Evolutionary conservation across 164 flowering plant genomes (phyloP).

Genomic region (Cinnamomum chago): DNA sequence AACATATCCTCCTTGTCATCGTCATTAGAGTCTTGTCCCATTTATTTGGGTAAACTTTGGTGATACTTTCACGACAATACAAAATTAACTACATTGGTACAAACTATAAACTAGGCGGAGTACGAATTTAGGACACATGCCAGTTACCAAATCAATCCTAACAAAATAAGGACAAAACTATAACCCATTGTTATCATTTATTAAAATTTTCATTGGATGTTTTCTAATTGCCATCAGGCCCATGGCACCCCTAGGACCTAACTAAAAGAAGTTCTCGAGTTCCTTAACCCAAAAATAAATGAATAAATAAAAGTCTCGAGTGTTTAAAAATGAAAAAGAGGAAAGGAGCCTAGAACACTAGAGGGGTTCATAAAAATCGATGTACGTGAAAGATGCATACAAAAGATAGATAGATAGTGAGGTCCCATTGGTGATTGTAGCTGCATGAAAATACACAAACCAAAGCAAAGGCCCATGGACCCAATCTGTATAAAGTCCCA

Average conservation of each 20-base stretch:
- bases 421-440: slow-evolving; percentile 3
- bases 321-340: background rate
- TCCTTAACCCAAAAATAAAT: no score
- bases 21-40: no score
- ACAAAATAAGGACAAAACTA: background rate
- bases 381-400: slow-evolving; percentile 1
- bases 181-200: background rate
- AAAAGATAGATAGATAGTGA: background rate
- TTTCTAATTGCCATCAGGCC: background rate
- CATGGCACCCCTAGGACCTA: background rate
- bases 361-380: background rate
- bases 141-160: no score
- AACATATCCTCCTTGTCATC: background rate
- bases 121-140: no score
- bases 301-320: background rate
- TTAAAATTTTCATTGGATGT: background rate
- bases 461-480: slow-evolving; percentile 12
- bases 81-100: no score
- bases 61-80: no score
- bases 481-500: slow-evolving; percentile 33
- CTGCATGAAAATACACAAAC: slow-evolving; percentile 22
- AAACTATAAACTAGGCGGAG: no score
- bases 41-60: no score
- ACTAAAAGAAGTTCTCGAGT: background rate
- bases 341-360: background rate